Percentiles rank a stretch among this genome's conserved stretches.
phyloP scores from a whole-genome alignment of 1,284 basidiomycete genomes.

The Pseudozyma tsukubaensis region DNA sequence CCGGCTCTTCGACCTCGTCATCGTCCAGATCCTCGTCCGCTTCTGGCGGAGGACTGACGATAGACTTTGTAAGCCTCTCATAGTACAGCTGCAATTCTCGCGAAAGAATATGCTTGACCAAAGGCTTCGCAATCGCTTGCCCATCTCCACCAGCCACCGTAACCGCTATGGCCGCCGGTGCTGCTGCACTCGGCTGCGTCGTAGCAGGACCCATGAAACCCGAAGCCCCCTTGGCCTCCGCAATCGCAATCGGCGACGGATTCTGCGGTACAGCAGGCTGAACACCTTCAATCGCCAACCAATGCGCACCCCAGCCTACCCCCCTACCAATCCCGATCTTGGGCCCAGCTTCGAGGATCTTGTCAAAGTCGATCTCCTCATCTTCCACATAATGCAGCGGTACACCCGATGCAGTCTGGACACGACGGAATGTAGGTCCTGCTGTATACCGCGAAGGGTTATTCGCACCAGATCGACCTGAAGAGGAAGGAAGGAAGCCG shows the following conservation, averaged over 20 bases:
- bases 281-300: constrained; percentile 97
- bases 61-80: constrained; percentile 81
- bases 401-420: constrained; percentile 67
- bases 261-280: constrained; percentile 97
- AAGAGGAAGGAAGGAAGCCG: constrained; percentile 56
- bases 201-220: constrained; percentile 43
- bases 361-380: constrained; percentile 95
- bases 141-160: constrained; percentile 48
- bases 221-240: constrained; percentile 30
- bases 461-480: constrained; percentile 36
- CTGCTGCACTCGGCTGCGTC: constrained; percentile 54
- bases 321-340: constrained; percentile 61
- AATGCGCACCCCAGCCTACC: constrained; percentile 74
- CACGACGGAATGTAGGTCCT: constrained; percentile 66
- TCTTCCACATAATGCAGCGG: constrained; percentile 89
- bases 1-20: constrained; percentile 30
- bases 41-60: constrained; percentile 59
- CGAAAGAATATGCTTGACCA: constrained; percentile 90
- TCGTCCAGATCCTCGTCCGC: constrained; percentile 56
- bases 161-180: constrained; percentile 63
- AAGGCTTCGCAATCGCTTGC: constrained; percentile 61
- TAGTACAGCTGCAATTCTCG: constrained; percentile 96
- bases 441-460: constrained; percentile 37
- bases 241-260: constrained; percentile 74
- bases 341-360: constrained; percentile 57